phyloP scores from a whole-genome alignment of 495 filamentous ascomycete species.

The Hypoxylon lenormandii region DNA sequence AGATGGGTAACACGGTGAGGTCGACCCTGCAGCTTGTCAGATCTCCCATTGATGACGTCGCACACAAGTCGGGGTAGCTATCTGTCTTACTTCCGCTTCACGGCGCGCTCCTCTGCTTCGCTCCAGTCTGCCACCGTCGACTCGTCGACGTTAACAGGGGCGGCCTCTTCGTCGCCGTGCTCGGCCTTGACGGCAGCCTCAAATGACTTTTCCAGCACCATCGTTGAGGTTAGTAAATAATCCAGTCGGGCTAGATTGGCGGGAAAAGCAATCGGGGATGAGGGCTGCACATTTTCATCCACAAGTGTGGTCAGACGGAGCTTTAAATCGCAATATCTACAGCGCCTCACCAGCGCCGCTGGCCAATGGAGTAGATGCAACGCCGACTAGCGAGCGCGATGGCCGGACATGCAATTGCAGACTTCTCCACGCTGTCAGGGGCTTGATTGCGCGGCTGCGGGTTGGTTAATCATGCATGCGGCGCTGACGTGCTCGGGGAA shows the following conservation, averaged over 20 bases:
- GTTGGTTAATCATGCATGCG: slow-evolving; percentile 24
- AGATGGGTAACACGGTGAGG: slow-evolving; percentile 63
- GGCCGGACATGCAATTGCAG: slow-evolving; percentile 2
- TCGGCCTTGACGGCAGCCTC: slow-evolving; percentile 6
- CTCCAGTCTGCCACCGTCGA: slow-evolving; percentile 49
- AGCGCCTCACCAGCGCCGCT: background rate
- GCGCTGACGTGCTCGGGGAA: slow-evolving; percentile 38
- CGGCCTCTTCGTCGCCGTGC: slow-evolving; percentile 44
- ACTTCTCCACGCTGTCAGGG: slow-evolving; percentile 1
- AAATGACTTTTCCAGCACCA: slow-evolving; percentile 11
- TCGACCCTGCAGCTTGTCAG: slow-evolving; percentile 57
- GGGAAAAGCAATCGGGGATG: background rate
- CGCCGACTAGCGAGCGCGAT: slow-evolving; percentile 23
- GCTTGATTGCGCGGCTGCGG: slow-evolving; percentile 19
- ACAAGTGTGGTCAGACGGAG: background rate
- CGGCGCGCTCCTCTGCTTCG: slow-evolving; percentile 51
- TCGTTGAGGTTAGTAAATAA: background rate
- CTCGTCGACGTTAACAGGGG: slow-evolving; percentile 41
- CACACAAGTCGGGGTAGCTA: background rate
- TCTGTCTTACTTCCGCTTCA: slow-evolving; percentile 55
- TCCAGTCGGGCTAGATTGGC: background rate
- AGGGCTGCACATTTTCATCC: background rate
- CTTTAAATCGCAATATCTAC: slow-evolving; percentile 21
- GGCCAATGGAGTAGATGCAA: slow-evolving; percentile 14
- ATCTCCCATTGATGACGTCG: background rate